A percentile compares a stretch with the other conserved stretches of the same genome.
Conservation (phyloP, 2,329 filamentous ascomycete genomes). For the Talaromyces sp. region DNA sequence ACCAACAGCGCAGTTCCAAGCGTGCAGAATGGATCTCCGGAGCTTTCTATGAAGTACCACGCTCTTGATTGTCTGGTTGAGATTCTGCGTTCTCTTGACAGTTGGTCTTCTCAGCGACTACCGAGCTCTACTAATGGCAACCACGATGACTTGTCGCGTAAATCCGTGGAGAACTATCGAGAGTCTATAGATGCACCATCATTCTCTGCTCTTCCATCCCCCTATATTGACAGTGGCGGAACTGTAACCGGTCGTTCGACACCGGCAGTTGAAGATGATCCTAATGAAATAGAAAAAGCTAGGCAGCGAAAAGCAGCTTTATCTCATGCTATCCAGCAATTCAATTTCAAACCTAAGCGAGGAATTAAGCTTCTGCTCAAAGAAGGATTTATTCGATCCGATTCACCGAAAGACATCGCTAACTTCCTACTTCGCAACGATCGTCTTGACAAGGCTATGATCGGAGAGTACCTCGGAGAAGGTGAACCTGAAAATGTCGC, state of each 20-base stretch:
- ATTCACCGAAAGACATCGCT: slow-evolving; percentile 75
- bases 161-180: slow-evolving; percentile 56
- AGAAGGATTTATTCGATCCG: slow-evolving; percentile 80
- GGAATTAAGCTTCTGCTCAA: slow-evolving; percentile 79
- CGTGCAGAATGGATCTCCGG: slow-evolving; percentile 67
- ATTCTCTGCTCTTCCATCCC: slow-evolving; percentile 40
- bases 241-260: slow-evolving; percentile 56
- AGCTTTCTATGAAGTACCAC: slow-evolving; percentile 86
- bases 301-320: slow-evolving; percentile 92
- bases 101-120: slow-evolving; percentile 74
- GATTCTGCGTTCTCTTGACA: slow-evolving; percentile 80
- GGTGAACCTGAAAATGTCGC: slow-evolving; percentile 90
- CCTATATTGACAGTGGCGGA: slow-evolving; percentile 58
- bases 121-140: slow-evolving; percentile 51
- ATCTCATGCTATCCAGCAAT: slow-evolving; percentile 79
- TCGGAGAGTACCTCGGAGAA: slow-evolving; percentile 92
- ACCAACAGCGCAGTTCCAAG: slow-evolving; percentile 44
- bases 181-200: slow-evolving; percentile 67
- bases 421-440: slow-evolving; percentile 76
- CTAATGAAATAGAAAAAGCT: slow-evolving; percentile 86
- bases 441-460: slow-evolving; percentile 79
- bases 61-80: slow-evolving; percentile 85
- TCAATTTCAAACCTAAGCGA: slow-evolving; percentile 97
- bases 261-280: slow-evolving; percentile 76
- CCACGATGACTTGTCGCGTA: slow-evolving; percentile 42